These are phyloP conservation scores for Phytophthora litchii DNA, from an alignment of 352 stramenopile species.

Conservation along the genomic window DNA sequence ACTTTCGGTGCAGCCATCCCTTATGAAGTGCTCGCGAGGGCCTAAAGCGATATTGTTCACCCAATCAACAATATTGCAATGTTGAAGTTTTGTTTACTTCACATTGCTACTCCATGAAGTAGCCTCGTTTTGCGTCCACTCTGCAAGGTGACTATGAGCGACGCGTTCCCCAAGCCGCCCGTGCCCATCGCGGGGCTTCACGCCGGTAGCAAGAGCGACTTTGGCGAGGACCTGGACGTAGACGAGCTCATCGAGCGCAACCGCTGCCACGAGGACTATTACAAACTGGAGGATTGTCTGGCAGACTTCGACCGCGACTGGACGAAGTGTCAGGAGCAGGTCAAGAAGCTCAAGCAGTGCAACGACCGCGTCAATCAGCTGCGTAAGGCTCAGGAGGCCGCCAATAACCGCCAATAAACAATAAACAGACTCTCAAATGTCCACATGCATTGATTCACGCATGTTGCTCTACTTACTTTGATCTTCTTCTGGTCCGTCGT, in stretches of 20 bases:
- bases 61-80: slow-evolving; percentile 5
- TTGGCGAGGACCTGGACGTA: slow-evolving; percentile 77
- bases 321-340: slow-evolving; percentile 85
- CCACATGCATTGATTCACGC: slow-evolving; percentile 35
- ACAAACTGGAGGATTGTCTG: slow-evolving; percentile 87
- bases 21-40: too few species aligned
- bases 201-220: slow-evolving; percentile 83
- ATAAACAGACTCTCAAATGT: slow-evolving; percentile 7
- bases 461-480: slow-evolving; percentile 33
- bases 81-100: neutral
- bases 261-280: slow-evolving; percentile 84
- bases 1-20: too few species aligned
- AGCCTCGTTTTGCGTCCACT: too few species aligned
- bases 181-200: slow-evolving; percentile 67
- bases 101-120: neutral
- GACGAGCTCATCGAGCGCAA: slow-evolving; percentile 89
- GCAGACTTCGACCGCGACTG: slow-evolving; percentile 83
- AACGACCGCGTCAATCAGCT: slow-evolving; percentile 72
- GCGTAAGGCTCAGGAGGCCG: slow-evolving; percentile 45
- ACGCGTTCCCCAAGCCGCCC: slow-evolving; percentile 26
- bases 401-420: slow-evolving; percentile 9
- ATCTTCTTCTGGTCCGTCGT: slow-evolving; percentile 22
- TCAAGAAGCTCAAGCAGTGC: slow-evolving; percentile 81
- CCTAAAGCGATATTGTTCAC: too few species aligned
- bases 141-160: slow-evolving; percentile 28